phyloP scores from a whole-genome alignment of 169 alveolate species.

The Toxoplasma gondii region DNA sequence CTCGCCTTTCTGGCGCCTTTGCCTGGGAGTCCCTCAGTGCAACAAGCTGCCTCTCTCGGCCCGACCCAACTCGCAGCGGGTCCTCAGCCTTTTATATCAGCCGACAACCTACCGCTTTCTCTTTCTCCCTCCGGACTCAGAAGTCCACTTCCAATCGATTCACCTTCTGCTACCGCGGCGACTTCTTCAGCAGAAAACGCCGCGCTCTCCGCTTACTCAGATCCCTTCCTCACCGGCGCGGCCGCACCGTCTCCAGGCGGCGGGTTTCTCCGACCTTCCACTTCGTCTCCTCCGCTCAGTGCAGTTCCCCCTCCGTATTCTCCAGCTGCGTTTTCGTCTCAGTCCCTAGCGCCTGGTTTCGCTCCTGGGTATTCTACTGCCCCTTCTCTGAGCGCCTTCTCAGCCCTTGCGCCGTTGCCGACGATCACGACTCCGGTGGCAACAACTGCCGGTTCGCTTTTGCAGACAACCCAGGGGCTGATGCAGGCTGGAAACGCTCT shows the following conservation, averaged over 20 bases:
- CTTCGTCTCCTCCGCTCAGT: neutral
- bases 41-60: neutral
- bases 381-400: neutral
- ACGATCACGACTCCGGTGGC: constrained; percentile 30
- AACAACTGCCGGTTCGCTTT: constrained; percentile 14
- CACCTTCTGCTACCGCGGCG: neutral
- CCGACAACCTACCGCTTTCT: too few relatives aligned
- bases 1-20: neutral
- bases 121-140: too few relatives aligned
- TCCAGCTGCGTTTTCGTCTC: neutral
- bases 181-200: neutral
- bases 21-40: neutral
- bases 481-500: constrained; percentile 32
- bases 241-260: neutral
- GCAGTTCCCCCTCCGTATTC: neutral
- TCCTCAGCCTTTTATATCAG: too few relatives aligned
- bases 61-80: neutral
- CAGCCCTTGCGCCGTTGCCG: constrained; percentile 36
- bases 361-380: neutral
- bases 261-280: neutral
- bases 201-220: neutral
- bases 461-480: constrained; percentile 40
- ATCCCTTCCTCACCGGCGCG: neutral
- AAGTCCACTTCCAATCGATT: too few relatives aligned
- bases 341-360: neutral